Base-by-base conservation (phyloP, 352 stramenopile genomes). In the Phytopythium boreale region DNA sequence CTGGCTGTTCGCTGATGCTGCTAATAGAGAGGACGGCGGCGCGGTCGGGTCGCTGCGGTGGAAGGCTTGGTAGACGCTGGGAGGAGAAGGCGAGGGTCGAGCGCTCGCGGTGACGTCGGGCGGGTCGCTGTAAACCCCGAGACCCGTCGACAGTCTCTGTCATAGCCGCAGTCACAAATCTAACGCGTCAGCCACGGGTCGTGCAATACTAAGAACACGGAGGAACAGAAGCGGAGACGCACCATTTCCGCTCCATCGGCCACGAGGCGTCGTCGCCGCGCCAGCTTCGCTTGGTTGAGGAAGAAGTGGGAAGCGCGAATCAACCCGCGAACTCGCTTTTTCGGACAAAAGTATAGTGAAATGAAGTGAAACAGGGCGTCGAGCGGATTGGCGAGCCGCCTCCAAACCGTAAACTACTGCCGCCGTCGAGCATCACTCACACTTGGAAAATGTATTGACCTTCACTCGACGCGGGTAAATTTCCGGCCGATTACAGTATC, bases 221-320 rank as follows among this genome's bases (percentile, higher is more conserved):
- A 22, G 51, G 7, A 58, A 39, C 49, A n/a, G 58, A 4, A 44
- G 31, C 20, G 17, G 46, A 19, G 11, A 74, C 75, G 63, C 58
- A 80, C 76, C 76, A 82, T 82, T 68, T 66, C 66, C 72, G 71
- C 62, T 70, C 69, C 76, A 84, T 84, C 74, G 74, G 69, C 63
- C 56, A 71, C 66, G 55, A 72, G 56, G 55, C 67, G 66, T 12
- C 37, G 31, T 51, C 66, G 64, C 55, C 63, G 71, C 74, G 68
- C 71, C 76, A 84, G 76, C 67, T 84, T 84, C 71, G 74, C 44
- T 43, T n/a, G 44, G 44, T n/a, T 9, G 44, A 12, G 19, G 47
- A 53, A 31, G 47, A 53, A 27, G 19, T 22, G 11, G 0, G n/a
- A 53, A 39, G 34, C 34, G 34, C 31, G 31, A n/a, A n/a, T n/a